These are phyloP conservation scores for Myxozyma kluyveri DNA, from an alignment of 805 yeast genomes.

Conservation along the genomic window DNA sequence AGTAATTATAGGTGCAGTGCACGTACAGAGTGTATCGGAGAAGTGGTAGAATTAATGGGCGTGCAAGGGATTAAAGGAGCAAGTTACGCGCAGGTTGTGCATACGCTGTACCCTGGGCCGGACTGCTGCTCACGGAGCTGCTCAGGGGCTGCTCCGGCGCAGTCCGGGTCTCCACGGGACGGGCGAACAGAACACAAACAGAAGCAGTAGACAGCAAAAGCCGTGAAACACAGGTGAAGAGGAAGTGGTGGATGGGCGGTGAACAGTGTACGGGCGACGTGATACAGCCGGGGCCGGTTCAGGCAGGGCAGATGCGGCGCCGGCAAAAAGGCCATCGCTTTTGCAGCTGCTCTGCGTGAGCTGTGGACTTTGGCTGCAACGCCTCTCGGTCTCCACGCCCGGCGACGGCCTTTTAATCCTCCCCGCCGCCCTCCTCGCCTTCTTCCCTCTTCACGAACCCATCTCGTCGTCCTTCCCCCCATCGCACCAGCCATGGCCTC, in stretches of 20 bases:
- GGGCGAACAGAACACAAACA: no score
- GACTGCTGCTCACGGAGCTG: no score
- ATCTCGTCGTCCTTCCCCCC: background rate
- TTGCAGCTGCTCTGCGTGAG: background rate
- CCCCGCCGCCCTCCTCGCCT: background rate
- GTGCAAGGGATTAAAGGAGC: no score
- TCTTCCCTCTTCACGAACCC: background rate
- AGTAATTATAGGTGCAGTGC: background rate
- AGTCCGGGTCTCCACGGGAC: no score
- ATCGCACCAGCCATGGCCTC: background rate
- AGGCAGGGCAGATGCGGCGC: background rate
- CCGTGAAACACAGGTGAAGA: no score
- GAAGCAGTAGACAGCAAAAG: no score
- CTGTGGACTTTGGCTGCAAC: background rate
- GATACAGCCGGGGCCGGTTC: no score
- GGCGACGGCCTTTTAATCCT: conserved; percentile 1
- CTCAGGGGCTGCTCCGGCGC: no score
- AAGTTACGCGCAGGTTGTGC: no score
- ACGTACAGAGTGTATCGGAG: background rate
- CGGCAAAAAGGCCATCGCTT: background rate
- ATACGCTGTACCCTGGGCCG: no score
- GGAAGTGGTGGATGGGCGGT: no score
- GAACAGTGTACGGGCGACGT: no score
- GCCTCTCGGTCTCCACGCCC: conserved; percentile 8
- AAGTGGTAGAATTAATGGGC: background rate